Conservation (phyloP, 2,329 filamentous ascomycete genomes). For the Escovopsis sp. region DNA sequence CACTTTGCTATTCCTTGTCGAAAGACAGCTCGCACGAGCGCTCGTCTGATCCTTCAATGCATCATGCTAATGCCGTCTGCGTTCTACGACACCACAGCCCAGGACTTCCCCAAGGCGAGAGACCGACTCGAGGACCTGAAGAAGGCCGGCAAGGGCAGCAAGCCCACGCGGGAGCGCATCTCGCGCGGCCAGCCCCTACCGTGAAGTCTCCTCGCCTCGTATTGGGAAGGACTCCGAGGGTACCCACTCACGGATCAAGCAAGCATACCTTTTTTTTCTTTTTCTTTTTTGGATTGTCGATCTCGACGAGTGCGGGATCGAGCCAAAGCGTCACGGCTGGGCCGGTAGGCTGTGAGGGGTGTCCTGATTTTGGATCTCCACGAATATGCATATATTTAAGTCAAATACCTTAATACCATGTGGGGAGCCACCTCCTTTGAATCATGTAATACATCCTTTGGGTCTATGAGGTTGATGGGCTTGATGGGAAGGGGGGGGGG, state of each 20-base stretch:
- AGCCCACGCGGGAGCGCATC: slow-evolving; percentile 58
- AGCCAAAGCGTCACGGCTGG: no score
- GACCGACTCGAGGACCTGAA: slow-evolving; percentile 89
- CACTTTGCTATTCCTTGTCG: not conserved
- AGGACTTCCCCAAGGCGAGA: slow-evolving; percentile 86
- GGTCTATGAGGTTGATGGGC: no score
- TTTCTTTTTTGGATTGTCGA: not conserved
- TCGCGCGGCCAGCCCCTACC: slow-evolving; percentile 77
- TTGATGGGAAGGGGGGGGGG: no score
- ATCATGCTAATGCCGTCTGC: slow-evolving; percentile 5
- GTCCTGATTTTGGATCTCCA: no score
- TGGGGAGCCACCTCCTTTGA: no score
- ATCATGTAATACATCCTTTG: no score
- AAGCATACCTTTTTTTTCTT: no score
- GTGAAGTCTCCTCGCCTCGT: slow-evolving; percentile 81
- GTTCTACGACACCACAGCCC: slow-evolving; percentile 40
- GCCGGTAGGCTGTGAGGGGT: no score
- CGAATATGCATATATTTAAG: no score
- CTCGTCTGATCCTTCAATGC: slow-evolving; percentile 3
- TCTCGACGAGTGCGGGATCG: no score
- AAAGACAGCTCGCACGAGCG: no score
- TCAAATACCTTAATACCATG: no score
- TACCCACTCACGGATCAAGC: not conserved
- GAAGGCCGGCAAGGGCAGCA: slow-evolving; percentile 52
- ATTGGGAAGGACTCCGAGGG: slow-evolving; percentile 4